These are phyloP conservation scores for Torulaspora quercuum DNA, from an alignment of 805 yeast genomes.

Conservation along the genomic window DNA sequence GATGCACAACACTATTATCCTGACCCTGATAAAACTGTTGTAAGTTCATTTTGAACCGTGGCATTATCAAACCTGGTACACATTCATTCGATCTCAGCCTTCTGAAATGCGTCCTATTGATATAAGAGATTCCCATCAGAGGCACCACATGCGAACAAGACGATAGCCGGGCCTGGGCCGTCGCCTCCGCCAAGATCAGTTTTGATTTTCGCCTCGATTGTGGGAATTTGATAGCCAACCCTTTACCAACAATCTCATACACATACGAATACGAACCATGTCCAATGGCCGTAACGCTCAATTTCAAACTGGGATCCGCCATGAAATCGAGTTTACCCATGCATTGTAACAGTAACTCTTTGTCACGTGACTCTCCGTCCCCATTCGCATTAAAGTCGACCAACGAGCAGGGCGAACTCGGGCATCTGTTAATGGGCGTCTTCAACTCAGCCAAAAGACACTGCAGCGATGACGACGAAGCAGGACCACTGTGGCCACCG, in stretches of 20 bases:
- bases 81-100: constrained; percentile 10
- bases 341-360: not conserved
- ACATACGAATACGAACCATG: constrained; percentile 20
- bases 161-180: constrained; percentile 3
- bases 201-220: constrained; percentile 13
- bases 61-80: constrained; percentile 19
- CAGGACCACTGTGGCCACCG: not conserved
- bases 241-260: constrained; percentile 6
- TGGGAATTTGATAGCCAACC: constrained; percentile 19
- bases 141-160: constrained; percentile 8
- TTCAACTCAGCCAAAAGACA: constrained; percentile 4
- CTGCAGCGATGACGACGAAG: not conserved
- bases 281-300: constrained; percentile 12
- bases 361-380: not conserved
- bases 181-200: constrained; percentile 16
- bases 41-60: constrained; percentile 13
- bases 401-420: constrained; percentile 1
- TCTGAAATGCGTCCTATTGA: constrained; percentile 7
- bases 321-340: constrained; percentile 12
- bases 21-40: constrained; percentile 12
- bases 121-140: constrained; percentile 11
- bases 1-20: not conserved
- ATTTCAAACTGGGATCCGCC: constrained; percentile 6
- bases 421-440: not conserved
- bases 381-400: not conserved